Conservation (phyloP, 345 rosid genomes). For the Physaria fendleri region DNA sequence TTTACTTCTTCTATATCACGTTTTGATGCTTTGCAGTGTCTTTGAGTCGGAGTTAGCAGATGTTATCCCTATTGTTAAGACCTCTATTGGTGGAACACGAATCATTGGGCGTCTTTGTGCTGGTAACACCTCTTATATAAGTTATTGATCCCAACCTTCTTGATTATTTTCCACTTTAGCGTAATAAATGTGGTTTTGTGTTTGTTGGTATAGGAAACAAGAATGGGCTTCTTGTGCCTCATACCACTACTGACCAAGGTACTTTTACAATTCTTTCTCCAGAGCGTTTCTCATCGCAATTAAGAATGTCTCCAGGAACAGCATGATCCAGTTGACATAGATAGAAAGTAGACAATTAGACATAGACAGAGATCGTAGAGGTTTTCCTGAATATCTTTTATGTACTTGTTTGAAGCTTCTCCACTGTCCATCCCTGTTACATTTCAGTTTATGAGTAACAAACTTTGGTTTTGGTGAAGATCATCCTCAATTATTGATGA, state of each 20-base stretch:
- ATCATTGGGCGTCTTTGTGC: slow-evolving; percentile 87
- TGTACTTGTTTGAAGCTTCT: neutral
- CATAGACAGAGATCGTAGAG: neutral
- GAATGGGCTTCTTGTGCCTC: slow-evolving; percentile 92
- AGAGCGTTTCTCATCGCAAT: neutral
- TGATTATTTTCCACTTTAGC: neutral
- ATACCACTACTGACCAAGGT: slow-evolving; percentile 97
- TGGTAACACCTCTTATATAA: slow-evolving; percentile 30
- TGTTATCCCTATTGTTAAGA: slow-evolving; percentile 83
- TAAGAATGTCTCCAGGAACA: neutral
- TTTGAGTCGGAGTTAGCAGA: slow-evolving; percentile 86
- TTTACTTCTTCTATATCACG: neutral
- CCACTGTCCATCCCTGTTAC: neutral
- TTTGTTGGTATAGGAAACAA: slow-evolving; percentile 58
- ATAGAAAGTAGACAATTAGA: neutral
- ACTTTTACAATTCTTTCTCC: neutral
- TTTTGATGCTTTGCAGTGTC: slow-evolving; percentile 33
- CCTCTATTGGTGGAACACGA: slow-evolving; percentile 76
- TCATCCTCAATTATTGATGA: too few species aligned
- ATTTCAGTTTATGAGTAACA: neutral
- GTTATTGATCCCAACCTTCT: neutral
- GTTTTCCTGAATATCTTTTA: too few species aligned
- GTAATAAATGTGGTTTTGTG: neutral
- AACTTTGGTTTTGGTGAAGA: too few species aligned
- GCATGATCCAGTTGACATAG: neutral